Evolutionary conservation across 805 yeast species (phyloP), one percentile per base, ranked within the genome.

Genomic region (Nadsonia fulvescens): DNA sequence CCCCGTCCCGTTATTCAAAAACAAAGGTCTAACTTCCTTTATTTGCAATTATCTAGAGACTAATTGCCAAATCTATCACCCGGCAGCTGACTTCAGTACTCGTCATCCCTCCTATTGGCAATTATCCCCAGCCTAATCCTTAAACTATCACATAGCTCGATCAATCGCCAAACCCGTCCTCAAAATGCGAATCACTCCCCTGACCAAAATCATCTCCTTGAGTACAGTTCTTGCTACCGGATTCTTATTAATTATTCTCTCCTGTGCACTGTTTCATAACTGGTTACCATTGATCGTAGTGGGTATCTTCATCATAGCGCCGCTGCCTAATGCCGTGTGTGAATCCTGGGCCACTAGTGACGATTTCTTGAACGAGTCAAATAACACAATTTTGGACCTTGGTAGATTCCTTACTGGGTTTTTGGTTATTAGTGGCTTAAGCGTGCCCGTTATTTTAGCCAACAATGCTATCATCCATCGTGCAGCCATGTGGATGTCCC

Each of bases 141-240:
- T n/a, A n/a, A n/a, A n/a, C n/a, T n/a, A n/a, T n/a, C n/a, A n/a
- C n/a, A n/a, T n/a, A n/a, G n/a, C n/a, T n/a, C n/a, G n/a, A n/a
- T n/a, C n/a, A n/a, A 14, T 5, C 24, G 15, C 17, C 13, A 31
- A 26, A 10, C 20, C 27, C 21, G 17, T 13, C 14, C 17, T 27
- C 18, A 13, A 19, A 19, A 37, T 37, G 42, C 29, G 37, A 13
- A 35, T 48, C 14, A 63, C 72, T 34, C 91, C 92, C 18, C 53
- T 81, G 35, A 74, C 78, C 30, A 73, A 70, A 43, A 75, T 81
- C 40, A 74, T 79, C 22, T 72, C 74, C 9, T 66, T 79, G 11
- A 66, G 89, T 9, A 60, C 71, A 20, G 70, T 83, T 23, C 61
- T 86, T 15, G 89, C 96, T 1, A 62, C 81, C 37, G 98, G 98